phyloP scores from a whole-genome alignment of 768 basidiomycete species.

The Hydnum rufescens region DNA sequence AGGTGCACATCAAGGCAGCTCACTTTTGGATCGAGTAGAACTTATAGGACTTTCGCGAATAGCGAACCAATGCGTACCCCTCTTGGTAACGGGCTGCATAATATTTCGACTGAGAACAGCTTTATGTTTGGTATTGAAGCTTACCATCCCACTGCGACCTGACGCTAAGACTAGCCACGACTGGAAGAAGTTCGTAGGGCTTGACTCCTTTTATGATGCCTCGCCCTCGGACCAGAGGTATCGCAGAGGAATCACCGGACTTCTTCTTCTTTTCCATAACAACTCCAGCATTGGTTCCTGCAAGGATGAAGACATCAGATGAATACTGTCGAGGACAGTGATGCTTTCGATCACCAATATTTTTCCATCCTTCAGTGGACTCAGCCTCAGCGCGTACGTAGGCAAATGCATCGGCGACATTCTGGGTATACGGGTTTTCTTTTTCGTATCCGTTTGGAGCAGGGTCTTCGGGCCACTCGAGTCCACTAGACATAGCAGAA shows the following conservation, averaged over 20 bases:
- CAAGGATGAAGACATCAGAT: not conserved
- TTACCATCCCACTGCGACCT: slow-evolving; percentile 5
- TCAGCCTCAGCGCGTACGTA: slow-evolving; percentile 9
- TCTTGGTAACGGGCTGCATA: not conserved
- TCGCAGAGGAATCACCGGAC: slow-evolving; percentile 6
- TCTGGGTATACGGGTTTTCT: slow-evolving; percentile 6
- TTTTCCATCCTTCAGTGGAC: slow-evolving; percentile 11
- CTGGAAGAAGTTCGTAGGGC: slow-evolving; percentile 8
- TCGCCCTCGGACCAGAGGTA: slow-evolving; percentile 10
- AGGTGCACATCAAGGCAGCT: not conserved
- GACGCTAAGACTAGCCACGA: slow-evolving; percentile 4
- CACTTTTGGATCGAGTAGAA: slow-evolving; percentile 11
- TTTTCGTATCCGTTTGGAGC: not conserved
- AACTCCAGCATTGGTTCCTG: slow-evolving; percentile 9
- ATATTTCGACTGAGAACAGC: too few species aligned
- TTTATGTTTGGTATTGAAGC: too few species aligned
- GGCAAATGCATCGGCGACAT: slow-evolving; percentile 5
- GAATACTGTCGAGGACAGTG: too few species aligned
- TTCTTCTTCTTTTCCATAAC: slow-evolving; percentile 10
- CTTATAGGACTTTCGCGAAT: not conserved
- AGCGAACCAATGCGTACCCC: slow-evolving; percentile 1
- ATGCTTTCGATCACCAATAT: slow-evolving; percentile 2
- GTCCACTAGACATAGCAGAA: too few species aligned
- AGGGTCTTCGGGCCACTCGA: not conserved
- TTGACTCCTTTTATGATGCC: slow-evolving; percentile 9